Evolutionary conservation across 345 rosid species (phyloP).

Genomic region (Bruguiera sexangula): DNA sequence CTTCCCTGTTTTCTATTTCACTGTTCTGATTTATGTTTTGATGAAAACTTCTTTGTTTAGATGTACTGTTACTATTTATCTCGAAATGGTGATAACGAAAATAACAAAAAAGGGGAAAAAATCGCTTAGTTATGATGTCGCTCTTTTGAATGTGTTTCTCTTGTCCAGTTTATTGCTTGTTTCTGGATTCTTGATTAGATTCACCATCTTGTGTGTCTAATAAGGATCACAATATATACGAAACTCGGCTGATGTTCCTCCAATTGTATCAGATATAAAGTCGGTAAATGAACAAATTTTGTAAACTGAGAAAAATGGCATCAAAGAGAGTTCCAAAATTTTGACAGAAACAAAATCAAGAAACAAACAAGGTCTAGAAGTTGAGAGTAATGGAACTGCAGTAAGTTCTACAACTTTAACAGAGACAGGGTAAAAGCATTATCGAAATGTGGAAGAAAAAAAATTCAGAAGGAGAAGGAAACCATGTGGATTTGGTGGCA

Average conservation of each 20-base stretch:
- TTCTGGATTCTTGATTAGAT: neutral
- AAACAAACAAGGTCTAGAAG: constrained; percentile 4
- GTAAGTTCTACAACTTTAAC: too few relatives aligned
- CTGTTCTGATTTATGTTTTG: neutral
- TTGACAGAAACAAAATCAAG: constrained; percentile 16
- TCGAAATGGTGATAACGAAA: too few relatives aligned
- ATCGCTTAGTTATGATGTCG: too few relatives aligned
- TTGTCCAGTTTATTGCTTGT: neutral
- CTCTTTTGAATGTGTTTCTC: too few relatives aligned
- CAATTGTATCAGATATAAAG: neutral
- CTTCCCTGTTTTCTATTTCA: neutral
- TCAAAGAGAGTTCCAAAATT: constrained; percentile 8
- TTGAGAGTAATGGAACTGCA: too few relatives aligned
- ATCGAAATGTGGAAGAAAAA: too few relatives aligned
- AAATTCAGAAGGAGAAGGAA: too few relatives aligned
- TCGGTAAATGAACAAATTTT: neutral
- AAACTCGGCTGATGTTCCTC: neutral
- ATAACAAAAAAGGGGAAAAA: too few relatives aligned
- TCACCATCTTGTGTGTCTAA: neutral
- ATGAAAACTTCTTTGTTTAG: neutral
- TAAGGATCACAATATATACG: neutral
- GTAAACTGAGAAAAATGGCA: neutral
- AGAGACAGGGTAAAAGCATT: too few relatives aligned
- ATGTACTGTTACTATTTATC: neutral
- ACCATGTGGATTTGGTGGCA: too few relatives aligned